Percentiles rank a stretch among this genome's conserved stretches.
Evolutionary conservation across 2,329 filamentous ascomycete species (phyloP).

Genomic region (Harringtonia aguacate): DNA sequence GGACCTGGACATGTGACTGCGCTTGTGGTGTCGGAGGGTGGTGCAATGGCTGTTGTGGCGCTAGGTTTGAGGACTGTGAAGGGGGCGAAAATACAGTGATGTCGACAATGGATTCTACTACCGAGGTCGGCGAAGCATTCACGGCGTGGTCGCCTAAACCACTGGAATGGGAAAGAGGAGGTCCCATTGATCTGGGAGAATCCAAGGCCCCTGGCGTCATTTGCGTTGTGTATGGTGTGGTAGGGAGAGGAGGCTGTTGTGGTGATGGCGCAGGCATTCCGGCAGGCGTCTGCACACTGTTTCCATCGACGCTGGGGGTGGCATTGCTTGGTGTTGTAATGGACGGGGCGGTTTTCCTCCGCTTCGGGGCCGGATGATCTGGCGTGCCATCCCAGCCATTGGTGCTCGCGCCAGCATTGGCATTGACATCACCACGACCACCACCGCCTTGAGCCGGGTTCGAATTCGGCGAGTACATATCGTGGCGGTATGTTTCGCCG

Average conservation of each 20-base stretch:
- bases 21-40: no score
- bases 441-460: no score
- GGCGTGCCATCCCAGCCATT: neutral
- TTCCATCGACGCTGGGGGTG: no score
- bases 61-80: no score
- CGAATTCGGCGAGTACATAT: constrained; percentile 29
- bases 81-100: no score
- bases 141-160: neutral
- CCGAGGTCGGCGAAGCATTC: no score
- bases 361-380: neutral
- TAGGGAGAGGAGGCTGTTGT: no score
- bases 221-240: neutral
- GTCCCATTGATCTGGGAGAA: neutral
- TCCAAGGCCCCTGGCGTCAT: neutral
- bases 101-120: no score
- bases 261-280: neutral
- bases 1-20: no score
- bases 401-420: neutral
- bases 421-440: constrained; percentile 12
- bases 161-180: neutral
- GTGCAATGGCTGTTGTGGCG: no score
- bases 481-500: constrained; percentile 43
- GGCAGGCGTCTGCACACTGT: neutral
- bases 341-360: neutral
- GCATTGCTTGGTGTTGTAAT: no score